A percentile compares a stretch with the other conserved stretches of the same genome.
Conservation (phyloP, 2,329 filamentous ascomycete genomes). For the Nemania sp. region DNA sequence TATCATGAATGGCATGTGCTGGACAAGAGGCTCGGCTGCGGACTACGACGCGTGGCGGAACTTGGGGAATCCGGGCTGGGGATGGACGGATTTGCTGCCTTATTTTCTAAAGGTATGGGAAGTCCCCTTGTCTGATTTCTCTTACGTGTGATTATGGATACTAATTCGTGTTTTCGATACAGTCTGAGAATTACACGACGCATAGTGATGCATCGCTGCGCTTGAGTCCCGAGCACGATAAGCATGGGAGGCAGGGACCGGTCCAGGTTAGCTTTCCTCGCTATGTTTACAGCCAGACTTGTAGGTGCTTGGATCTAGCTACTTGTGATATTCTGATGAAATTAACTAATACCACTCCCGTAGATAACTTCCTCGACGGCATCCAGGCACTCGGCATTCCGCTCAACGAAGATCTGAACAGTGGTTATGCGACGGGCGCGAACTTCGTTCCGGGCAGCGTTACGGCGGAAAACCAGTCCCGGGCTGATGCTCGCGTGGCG, state of each 20-base stretch:
- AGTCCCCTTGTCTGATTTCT: background rate
- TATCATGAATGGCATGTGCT: constrained; percentile 57
- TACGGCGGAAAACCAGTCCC: constrained; percentile 55
- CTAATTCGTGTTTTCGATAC: constrained; percentile 18
- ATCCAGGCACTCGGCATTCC: constrained; percentile 55
- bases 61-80: constrained; percentile 58
- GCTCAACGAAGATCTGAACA: constrained; percentile 53
- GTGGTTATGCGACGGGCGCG: constrained; percentile 53
- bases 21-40: constrained; percentile 54
- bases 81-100: constrained; percentile 58
- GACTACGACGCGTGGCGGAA: constrained; percentile 59
- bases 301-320: constrained; percentile 44
- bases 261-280: constrained; percentile 55
- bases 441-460: constrained; percentile 56
- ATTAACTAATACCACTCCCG: constrained; percentile 15
- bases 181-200: constrained; percentile 55
- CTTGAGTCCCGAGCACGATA: constrained; percentile 46
- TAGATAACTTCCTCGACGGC: constrained; percentile 55
- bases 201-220: constrained; percentile 44
- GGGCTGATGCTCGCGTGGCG: constrained; percentile 55
- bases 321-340: background rate
- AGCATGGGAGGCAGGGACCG: constrained; percentile 53
- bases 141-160: too few species aligned
- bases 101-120: constrained; percentile 62
- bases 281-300: constrained; percentile 56